phyloP scores from a whole-genome alignment of 441 rosid species.

The Croton setiger region DNA sequence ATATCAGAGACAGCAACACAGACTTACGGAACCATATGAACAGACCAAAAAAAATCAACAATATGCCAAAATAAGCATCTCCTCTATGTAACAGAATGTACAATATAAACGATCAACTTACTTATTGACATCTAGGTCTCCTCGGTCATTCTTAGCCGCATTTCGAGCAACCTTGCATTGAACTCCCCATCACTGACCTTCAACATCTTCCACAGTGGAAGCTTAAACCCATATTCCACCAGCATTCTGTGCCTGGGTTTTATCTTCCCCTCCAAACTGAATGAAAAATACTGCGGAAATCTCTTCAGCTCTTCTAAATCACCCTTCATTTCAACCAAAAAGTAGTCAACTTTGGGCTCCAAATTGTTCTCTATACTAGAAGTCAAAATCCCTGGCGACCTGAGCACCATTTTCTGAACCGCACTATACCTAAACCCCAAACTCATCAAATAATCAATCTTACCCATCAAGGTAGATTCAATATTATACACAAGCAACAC shows the following conservation, averaged over 20 bases:
- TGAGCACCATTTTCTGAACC: constrained; percentile 58
- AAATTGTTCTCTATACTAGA: constrained; percentile 65
- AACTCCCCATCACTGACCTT: constrained; percentile 81
- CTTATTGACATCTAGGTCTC: constrained; percentile 26
- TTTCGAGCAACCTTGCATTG: constrained; percentile 47
- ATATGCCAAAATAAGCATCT: background rate
- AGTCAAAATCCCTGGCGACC: constrained; percentile 73
- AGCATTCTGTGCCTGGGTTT: constrained; percentile 71
- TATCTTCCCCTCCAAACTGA: constrained; percentile 84
- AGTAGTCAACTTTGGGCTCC: constrained; percentile 59
- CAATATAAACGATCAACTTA: constrained; percentile 4
- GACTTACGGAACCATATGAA: too few relatives aligned
- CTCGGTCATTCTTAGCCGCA: constrained; percentile 37
- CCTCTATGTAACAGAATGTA: background rate
- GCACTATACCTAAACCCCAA: constrained; percentile 53
- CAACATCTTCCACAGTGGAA: constrained; percentile 73
- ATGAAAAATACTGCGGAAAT: constrained; percentile 86
- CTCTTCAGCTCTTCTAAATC: constrained; percentile 54
- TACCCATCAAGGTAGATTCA: constrained; percentile 51
- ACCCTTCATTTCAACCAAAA: constrained; percentile 58
- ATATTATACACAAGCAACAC: constrained; percentile 63
- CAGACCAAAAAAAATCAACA: constrained; percentile 3
- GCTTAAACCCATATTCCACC: constrained; percentile 45
- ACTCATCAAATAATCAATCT: constrained; percentile 49
- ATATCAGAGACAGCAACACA: background rate